phyloP scores from a whole-genome alignment of 208 protist species.

The Leishmania major region DNA sequence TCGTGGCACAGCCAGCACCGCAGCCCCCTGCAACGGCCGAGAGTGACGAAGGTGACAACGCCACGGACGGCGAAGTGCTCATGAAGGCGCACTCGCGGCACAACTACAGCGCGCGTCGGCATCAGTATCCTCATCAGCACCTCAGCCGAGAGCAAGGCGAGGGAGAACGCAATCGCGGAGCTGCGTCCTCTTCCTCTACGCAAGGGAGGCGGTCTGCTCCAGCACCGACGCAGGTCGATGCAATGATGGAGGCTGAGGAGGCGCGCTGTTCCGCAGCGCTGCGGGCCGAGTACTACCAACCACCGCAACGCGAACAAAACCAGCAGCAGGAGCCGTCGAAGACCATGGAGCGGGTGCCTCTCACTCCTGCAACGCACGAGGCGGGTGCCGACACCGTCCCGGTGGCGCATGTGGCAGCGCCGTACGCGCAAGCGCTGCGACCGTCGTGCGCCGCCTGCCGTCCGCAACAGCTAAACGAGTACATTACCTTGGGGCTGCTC shows the following conservation, averaged over 20 bases:
- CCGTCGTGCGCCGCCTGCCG: constrained; percentile 38
- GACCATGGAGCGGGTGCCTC: neutral
- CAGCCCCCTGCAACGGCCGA: neutral
- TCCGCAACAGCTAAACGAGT: constrained; percentile 31
- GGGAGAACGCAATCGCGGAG: neutral
- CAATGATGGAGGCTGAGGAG: neutral
- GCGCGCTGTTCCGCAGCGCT: constrained; percentile 21
- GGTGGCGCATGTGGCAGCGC: neutral
- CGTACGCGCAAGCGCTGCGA: constrained; percentile 23
- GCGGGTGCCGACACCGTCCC: neutral
- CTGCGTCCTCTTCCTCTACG: neutral
- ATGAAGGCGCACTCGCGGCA: neutral
- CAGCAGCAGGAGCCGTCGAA: neutral
- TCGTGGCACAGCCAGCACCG: neutral
- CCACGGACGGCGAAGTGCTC: neutral
- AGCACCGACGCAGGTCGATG: neutral
- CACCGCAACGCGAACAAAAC: neutral
- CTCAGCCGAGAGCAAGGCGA: neutral
- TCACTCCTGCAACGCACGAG: neutral
- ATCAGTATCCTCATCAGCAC: neutral
- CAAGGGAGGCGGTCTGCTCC: neutral
- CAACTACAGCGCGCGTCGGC: neutral
- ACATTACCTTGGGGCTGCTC: constrained; percentile 37
- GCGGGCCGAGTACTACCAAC: constrained; percentile 34
- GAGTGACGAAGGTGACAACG: neutral